A percentile compares a stretch with the other conserved stretches of the same genome.
These are phyloP conservation scores for Nyssa sinensis DNA, from an alignment of 148 eudicot genomes.

Conservation along the genomic window DNA sequence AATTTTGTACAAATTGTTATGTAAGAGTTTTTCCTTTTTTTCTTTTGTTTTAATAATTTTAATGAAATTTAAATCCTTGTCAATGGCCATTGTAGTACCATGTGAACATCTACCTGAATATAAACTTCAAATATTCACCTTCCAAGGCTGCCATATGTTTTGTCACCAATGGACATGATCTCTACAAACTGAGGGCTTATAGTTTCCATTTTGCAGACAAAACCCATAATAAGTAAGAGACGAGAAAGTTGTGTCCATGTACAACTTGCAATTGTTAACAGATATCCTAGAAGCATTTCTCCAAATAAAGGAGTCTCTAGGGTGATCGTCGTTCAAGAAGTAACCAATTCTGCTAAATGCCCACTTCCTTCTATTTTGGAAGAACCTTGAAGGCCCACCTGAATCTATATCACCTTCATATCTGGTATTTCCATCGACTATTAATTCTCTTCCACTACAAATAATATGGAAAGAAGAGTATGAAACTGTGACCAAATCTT, in stretches of 20 bases:
- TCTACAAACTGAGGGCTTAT: conserved; percentile 42
- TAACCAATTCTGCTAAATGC: conserved; percentile 41
- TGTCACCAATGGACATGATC: conserved; percentile 34
- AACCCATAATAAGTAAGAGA: conserved; percentile 38
- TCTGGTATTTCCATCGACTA: conserved; percentile 1
- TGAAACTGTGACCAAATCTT: conserved; percentile 4
- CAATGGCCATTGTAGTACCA: not conserved
- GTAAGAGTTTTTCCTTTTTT: not conserved
- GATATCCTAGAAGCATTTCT: conserved; percentile 14
- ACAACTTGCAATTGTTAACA: conserved; percentile 10
- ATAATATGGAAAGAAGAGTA: conserved; percentile 29
- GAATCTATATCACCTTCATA: conserved; percentile 23
- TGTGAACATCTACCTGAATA: conserved; percentile 32
- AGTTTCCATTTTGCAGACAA: conserved; percentile 34
- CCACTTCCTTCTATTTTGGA: conserved; percentile 24
- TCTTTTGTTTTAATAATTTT: too few species aligned
- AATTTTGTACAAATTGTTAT: too few species aligned
- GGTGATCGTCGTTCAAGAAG: conserved; percentile 18
- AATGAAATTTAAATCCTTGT: too few species aligned
- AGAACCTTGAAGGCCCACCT: conserved; percentile 28
- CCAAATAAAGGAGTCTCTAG: not conserved
- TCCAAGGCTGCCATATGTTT: conserved; percentile 35
- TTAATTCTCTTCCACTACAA: conserved; percentile 31
- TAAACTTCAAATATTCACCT: conserved; percentile 43
- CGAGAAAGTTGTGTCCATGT: conserved; percentile 28